Evolutionary conservation across 192 early-diverging fungal species (phyloP).

Genomic region (Radiomyces spectabilis): DNA sequence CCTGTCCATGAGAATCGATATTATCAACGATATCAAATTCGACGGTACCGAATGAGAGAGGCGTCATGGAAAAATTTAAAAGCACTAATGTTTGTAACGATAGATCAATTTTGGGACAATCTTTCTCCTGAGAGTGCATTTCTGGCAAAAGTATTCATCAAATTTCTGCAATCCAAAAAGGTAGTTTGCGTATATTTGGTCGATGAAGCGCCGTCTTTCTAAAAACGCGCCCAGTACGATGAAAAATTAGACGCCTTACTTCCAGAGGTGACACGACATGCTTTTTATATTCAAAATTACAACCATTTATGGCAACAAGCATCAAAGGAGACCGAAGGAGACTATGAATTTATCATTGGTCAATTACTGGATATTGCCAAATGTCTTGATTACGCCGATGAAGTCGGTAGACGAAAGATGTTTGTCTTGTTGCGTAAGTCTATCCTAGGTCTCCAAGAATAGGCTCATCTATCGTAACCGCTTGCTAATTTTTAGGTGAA

Average conservation of each 20-base stretch:
- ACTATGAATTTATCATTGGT: conserved; percentile 58
- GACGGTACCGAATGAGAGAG: conserved; percentile 24
- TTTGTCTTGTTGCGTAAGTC: conserved; percentile 63
- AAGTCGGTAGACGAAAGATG: conserved; percentile 80
- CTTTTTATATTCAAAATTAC: conserved; percentile 49
- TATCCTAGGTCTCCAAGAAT: neutral
- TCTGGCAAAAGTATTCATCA: conserved; percentile 33
- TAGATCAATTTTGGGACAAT: conserved; percentile 50
- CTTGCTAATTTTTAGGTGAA: conserved; percentile 40
- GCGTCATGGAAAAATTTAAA: neutral
- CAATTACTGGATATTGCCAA: conserved; percentile 74
- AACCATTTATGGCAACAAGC: conserved; percentile 42
- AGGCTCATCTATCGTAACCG: neutral
- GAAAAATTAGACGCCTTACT: conserved; percentile 57
- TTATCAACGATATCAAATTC: conserved; percentile 54
- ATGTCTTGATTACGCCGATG: conserved; percentile 80
- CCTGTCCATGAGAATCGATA: conserved; percentile 56
- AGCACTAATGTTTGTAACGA: neutral
- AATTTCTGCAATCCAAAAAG: conserved; percentile 30
- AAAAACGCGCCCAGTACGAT: conserved; percentile 48
- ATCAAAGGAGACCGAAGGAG: conserved; percentile 35
- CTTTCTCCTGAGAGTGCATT: conserved; percentile 46
- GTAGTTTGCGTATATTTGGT: no score
- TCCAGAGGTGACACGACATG: conserved; percentile 58
- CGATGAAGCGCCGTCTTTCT: no score